These are phyloP conservation scores for Phytomonas sp. DNA, from an alignment of 208 protist genomes.

Conservation along the genomic window DNA sequence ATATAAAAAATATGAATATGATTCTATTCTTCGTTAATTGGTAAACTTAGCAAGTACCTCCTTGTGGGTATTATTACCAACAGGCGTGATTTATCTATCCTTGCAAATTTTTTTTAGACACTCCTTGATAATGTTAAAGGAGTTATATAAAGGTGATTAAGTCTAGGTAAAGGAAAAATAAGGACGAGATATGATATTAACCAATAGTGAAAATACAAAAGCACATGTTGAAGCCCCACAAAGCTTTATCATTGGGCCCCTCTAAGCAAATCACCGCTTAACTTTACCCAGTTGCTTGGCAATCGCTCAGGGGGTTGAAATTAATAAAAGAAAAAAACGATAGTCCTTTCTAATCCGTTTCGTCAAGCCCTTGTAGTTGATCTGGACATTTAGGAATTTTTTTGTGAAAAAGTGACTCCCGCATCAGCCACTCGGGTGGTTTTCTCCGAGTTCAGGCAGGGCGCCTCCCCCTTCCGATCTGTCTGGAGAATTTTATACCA, in stretches of 20 bases:
- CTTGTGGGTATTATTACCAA: constrained; percentile 7
- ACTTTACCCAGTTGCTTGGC: background rate
- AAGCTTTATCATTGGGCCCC: background rate
- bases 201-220: background rate
- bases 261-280: background rate
- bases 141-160: background rate
- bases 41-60: background rate
- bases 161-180: background rate
- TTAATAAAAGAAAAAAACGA: background rate
- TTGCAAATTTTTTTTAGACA: background rate
- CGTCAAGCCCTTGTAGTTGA: background rate
- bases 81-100: constrained; percentile 4
- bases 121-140: background rate
- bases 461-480: constrained; percentile 7
- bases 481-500: constrained; percentile 14
- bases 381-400: background rate
- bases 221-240: background rate
- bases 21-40: background rate
- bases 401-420: background rate
- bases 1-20: constrained; percentile 1
- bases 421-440: background rate
- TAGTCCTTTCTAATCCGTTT: background rate
- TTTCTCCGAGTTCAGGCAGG: background rate
- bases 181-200: constrained; percentile 1
- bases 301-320: background rate